Conservation (phyloP, 805 yeast genomes). For the Candida ulmi region DNA sequence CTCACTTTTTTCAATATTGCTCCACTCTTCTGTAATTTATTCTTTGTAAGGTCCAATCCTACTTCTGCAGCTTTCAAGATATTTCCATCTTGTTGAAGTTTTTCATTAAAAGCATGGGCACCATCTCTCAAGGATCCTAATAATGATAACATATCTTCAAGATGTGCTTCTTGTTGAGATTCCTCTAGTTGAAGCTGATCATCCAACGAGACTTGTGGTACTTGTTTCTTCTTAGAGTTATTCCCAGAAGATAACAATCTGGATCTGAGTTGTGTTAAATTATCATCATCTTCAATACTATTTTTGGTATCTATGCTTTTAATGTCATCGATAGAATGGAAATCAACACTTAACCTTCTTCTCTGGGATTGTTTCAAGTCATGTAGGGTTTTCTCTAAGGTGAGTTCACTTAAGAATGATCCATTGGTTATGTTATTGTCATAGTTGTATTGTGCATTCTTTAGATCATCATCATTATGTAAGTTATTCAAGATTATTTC, state of each 20-base stretch:
- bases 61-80: slow-evolving; percentile 35
- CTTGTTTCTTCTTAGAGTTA: slow-evolving; percentile 5
- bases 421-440: slow-evolving; percentile 7
- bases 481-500: background rate
- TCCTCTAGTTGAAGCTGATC: slow-evolving; percentile 32
- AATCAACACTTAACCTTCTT: slow-evolving; percentile 19
- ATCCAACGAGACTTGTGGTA: slow-evolving; percentile 19
- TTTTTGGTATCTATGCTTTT: background rate
- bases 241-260: slow-evolving; percentile 24
- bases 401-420: slow-evolving; percentile 4
- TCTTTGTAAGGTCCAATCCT: slow-evolving; percentile 34
- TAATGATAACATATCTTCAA: slow-evolving; percentile 33
- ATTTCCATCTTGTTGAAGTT: slow-evolving; percentile 32
- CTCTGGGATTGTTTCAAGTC: slow-evolving; percentile 2
- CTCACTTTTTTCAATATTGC: slow-evolving; percentile 24
- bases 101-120: slow-evolving; percentile 34
- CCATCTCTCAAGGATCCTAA: slow-evolving; percentile 32
- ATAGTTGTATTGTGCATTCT: background rate
- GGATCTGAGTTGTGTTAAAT: slow-evolving; percentile 25
- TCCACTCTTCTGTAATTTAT: slow-evolving; percentile 29
- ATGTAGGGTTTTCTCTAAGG: slow-evolving; percentile 3
- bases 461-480: background rate
- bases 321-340: slow-evolving; percentile 8
- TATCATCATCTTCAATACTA: slow-evolving; percentile 20
- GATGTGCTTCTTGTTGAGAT: slow-evolving; percentile 29